Percentiles rank a stretch among this genome's conserved stretches.
Conservation (phyloP, 2,329 filamentous ascomycete genomes). For the Aspergillus aculeatus region DNA sequence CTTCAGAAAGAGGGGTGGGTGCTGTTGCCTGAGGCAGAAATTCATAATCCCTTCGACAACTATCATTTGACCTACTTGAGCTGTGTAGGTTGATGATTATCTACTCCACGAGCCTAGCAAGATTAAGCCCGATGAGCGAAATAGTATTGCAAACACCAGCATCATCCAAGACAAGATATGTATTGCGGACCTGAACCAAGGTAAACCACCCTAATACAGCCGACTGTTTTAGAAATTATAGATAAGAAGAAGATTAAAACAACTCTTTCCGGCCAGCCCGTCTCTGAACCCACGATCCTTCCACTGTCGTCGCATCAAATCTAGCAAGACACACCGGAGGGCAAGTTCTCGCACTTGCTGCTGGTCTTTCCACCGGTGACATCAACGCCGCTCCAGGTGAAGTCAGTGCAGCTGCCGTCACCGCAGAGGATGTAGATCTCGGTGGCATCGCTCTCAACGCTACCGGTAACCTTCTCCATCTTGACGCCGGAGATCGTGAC, state of each 20-base stretch:
- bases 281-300: not conserved
- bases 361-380: slow-evolving; percentile 54
- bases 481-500: slow-evolving; percentile 44
- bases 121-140: no score
- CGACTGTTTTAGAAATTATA: not conserved
- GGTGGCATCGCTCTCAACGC: slow-evolving; percentile 34
- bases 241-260: not conserved
- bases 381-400: slow-evolving; percentile 52
- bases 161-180: not conserved
- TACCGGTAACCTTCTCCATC: slow-evolving; percentile 37
- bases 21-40: not conserved
- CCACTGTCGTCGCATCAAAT: not conserved
- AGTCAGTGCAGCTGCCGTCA: slow-evolving; percentile 51
- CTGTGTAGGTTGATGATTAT: no score
- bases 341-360: slow-evolving; percentile 43
- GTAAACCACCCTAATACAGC: not conserved
- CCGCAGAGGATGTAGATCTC: slow-evolving; percentile 58
- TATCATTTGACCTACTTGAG: no score
- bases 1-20: not conserved
- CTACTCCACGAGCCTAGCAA: no score
- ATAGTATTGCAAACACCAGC: no score
- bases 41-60: no score
- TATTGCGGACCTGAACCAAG: not conserved
- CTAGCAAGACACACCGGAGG: slow-evolving; percentile 37
- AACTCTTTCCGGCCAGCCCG: not conserved